A percentile compares a stretch with the other conserved stretches of the same genome.
Evolutionary conservation across 352 stramenopile species (phyloP).

Genomic region (Phytophthora pisi): DNA sequence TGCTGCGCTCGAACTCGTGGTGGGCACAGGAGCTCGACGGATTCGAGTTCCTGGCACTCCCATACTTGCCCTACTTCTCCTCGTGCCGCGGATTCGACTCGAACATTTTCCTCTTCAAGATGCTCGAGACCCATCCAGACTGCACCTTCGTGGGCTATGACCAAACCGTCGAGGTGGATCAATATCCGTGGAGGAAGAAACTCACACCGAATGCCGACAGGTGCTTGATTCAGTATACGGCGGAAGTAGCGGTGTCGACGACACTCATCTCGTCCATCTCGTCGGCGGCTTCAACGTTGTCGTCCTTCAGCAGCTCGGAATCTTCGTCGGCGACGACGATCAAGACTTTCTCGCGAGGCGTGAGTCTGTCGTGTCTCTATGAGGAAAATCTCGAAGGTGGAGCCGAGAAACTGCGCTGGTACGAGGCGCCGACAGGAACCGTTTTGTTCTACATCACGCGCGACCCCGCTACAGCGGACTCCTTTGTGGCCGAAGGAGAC

Average conservation of each 20-base stretch:
- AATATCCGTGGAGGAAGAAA: conserved; percentile 91
- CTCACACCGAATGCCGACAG: conserved; percentile 78
- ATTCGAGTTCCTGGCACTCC: conserved; percentile 81
- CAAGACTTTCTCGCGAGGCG: conserved; percentile 56
- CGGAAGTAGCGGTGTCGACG: conserved; percentile 28
- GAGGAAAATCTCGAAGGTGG: conserved; percentile 86
- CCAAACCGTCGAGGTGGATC: conserved; percentile 90
- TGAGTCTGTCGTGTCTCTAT: conserved; percentile 92
- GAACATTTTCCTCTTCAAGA: conserved; percentile 92
- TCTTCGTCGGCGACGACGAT: conserved; percentile 24
- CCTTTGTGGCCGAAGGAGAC: conserved; percentile 58
- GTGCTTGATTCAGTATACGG: conserved; percentile 72
- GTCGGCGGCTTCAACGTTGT: conserved; percentile 21
- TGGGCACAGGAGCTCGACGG: conserved; percentile 78
- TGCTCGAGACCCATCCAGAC: conserved; percentile 95
- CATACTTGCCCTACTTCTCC: conserved; percentile 97
- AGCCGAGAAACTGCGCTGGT: conserved; percentile 86
- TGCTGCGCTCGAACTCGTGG: conserved; percentile 63
- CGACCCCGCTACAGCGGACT: conserved; percentile 60
- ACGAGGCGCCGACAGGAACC: conserved; percentile 75
- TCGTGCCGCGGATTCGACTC: conserved; percentile 95
- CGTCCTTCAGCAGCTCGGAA: conserved; percentile 12
- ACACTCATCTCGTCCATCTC: conserved; percentile 50
- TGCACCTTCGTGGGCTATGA: conserved; percentile 90
- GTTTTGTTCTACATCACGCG: conserved; percentile 91